These are phyloP conservation scores for Leccinum idahoense DNA, from an alignment of 1,284 basidiomycete genomes.

Conservation along the genomic window DNA sequence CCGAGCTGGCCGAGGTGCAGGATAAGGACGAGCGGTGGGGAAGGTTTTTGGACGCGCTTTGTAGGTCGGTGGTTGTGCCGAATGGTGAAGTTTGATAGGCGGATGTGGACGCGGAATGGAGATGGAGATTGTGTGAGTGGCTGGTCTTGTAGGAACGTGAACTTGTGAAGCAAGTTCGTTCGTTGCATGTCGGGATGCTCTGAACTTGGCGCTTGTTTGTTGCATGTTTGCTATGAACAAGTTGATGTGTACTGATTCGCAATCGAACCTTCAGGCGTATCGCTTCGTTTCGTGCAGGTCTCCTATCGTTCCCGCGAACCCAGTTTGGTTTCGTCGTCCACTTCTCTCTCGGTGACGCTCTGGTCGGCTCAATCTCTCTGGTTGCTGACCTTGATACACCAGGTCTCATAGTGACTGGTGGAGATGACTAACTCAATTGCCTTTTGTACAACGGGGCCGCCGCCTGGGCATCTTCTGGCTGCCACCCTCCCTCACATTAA, in stretches of 20 bases:
- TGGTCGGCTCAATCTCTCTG: neutral
- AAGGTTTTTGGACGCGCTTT: conserved; percentile 13
- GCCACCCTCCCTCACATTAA: too few relatives aligned
- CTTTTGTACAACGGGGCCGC: conserved; percentile 16
- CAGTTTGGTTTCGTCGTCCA: conserved; percentile 5
- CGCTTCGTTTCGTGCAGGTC: neutral
- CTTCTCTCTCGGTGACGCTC: neutral
- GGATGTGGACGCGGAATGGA: too few relatives aligned
- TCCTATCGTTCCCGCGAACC: conserved; percentile 10
- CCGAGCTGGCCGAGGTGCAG: conserved; percentile 11
- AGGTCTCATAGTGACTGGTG: conserved; percentile 15
- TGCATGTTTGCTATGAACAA: too few relatives aligned
- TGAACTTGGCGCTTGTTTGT: too few relatives aligned
- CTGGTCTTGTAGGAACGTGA: too few relatives aligned
- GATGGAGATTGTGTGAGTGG: too few relatives aligned
- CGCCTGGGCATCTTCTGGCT: conserved; percentile 16
- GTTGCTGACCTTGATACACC: neutral
- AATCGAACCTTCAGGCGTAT: too few relatives aligned
- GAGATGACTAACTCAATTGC: conserved; percentile 5
- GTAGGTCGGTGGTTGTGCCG: conserved; percentile 3
- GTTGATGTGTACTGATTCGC: too few relatives aligned
- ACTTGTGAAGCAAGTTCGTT: too few relatives aligned
- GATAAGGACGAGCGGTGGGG: conserved; percentile 18
- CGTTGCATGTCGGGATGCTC: too few relatives aligned
- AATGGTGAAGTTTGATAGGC: neutral